Evolutionary conservation across 345 rosid genomes (phyloP).

Genomic region (Salix arbutifolia): DNA sequence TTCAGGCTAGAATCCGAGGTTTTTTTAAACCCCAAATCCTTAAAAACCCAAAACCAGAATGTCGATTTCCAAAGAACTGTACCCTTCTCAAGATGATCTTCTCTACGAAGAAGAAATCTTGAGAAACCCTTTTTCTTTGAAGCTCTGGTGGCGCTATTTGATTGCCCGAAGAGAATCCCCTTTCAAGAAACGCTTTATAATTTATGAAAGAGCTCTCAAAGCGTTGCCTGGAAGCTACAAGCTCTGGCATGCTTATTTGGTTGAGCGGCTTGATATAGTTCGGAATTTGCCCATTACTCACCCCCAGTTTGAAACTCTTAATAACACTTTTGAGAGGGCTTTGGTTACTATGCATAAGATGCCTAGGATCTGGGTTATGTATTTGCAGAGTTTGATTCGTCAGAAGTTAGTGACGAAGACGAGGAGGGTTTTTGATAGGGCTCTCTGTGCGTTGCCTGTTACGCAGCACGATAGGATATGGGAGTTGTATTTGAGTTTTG

Average conservation of each 20-base stretch:
- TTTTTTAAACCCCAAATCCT: neutral
- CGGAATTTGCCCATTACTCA: conserved; percentile 63
- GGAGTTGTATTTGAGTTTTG: conserved; percentile 84
- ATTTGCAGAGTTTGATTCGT: conserved; percentile 51
- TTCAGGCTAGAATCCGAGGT: neutral
- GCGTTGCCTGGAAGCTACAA: conserved; percentile 94
- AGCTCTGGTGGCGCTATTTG: conserved; percentile 95
- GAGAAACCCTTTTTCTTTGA: conserved; percentile 75
- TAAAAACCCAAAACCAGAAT: conserved; percentile 18
- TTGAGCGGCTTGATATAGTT: conserved; percentile 72
- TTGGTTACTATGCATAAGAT: conserved; percentile 91
- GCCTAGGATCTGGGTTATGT: conserved; percentile 92
- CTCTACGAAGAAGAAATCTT: conserved; percentile 81
- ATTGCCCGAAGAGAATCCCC: conserved; percentile 67
- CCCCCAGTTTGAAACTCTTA: conserved; percentile 62
- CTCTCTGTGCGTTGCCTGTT: conserved; percentile 83
- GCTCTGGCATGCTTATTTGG: conserved; percentile 78
- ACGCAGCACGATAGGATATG: conserved; percentile 91
- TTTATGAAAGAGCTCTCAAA: conserved; percentile 80
- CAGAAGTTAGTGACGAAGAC: conserved; percentile 63
- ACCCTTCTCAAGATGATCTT: conserved; percentile 82
- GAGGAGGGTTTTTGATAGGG: conserved; percentile 67
- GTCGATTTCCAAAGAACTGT: conserved; percentile 70
- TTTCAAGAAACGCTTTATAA: conserved; percentile 59
- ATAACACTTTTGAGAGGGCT: conserved; percentile 87